A percentile compares a stretch with the other conserved stretches of the same genome.
Conservation (phyloP, 2,329 filamentous ascomycete genomes). For the Calonectria pauciramosa region DNA sequence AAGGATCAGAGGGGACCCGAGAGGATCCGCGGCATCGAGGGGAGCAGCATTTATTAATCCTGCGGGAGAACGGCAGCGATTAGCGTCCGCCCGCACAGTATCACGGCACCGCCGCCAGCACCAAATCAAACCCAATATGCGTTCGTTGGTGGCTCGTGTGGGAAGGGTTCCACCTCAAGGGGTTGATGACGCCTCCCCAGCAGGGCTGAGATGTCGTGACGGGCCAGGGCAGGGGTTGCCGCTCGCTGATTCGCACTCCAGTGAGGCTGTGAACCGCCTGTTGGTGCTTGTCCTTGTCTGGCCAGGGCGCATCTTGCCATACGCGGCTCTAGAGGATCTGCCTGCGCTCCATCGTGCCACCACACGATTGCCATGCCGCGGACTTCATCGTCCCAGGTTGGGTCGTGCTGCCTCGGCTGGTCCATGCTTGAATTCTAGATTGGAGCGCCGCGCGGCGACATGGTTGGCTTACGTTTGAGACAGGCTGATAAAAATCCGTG, state of each 20-base stretch:
- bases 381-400: neutral
- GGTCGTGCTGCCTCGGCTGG: neutral
- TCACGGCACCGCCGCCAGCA: neutral
- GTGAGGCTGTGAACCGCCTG: neutral
- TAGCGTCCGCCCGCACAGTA: neutral
- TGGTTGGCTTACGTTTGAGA: neutral
- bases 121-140: neutral
- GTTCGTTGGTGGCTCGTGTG: neutral
- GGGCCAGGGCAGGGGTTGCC: neutral
- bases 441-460: neutral
- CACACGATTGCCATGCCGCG: neutral
- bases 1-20: neutral
- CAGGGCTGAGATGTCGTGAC: constrained; percentile 7
- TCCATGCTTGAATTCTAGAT: neutral
- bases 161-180: neutral
- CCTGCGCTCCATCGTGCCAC: neutral
- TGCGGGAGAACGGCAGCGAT: neutral
- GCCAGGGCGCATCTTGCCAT: neutral
- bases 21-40: neutral
- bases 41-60: neutral
- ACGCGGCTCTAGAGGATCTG: neutral
- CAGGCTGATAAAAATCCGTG: neutral
- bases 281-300: neutral
- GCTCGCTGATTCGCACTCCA: neutral
- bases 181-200: neutral